Evolutionary conservation across 257 asterid species (phyloP).

Genomic region (Pogostemon cablin): DNA sequence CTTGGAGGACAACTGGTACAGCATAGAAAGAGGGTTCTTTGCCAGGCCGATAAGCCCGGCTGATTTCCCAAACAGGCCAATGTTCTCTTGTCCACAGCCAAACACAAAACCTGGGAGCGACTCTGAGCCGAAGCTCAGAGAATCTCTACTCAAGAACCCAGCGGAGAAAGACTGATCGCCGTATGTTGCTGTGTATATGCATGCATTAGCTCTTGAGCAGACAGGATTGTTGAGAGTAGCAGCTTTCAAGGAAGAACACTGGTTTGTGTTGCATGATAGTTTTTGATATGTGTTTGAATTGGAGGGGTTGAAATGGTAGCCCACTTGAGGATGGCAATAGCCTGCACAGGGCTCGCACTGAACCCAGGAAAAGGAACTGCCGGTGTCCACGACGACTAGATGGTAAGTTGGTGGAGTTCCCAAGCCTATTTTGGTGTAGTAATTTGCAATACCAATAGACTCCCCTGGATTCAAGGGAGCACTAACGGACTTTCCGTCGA

Average conservation of each 20-base stretch:
- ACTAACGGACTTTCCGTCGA: slow-evolving; percentile 28
- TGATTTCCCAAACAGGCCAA: slow-evolving; percentile 58
- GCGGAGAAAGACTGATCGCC: slow-evolving; percentile 51
- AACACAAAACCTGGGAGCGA: slow-evolving; percentile 42
- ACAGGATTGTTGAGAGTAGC: slow-evolving; percentile 54
- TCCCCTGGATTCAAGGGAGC: slow-evolving; percentile 51
- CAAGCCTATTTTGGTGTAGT: slow-evolving; percentile 55
- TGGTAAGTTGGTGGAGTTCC: slow-evolving; percentile 58
- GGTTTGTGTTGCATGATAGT: slow-evolving; percentile 39
- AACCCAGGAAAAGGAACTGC: slow-evolving; percentile 64
- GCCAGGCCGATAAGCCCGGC: slow-evolving; percentile 59
- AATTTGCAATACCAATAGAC: slow-evolving; percentile 46
- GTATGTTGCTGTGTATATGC: slow-evolving; percentile 49
- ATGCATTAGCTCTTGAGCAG: slow-evolving; percentile 43
- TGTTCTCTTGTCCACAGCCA: slow-evolving; percentile 59
- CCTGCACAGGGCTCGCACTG: slow-evolving; percentile 54
- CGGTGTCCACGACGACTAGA: slow-evolving; percentile 56
- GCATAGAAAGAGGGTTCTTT: slow-evolving; percentile 47
- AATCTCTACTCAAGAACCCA: slow-evolving; percentile 52
- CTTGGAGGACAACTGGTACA: slow-evolving; percentile 48
- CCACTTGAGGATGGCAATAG: slow-evolving; percentile 55
- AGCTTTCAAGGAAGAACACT: slow-evolving; percentile 43
- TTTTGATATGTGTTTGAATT: slow-evolving; percentile 43
- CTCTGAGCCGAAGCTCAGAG: slow-evolving; percentile 43
- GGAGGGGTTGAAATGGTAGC: slow-evolving; percentile 45